Conservation (phyloP, 805 yeast genomes). For the Barnettozyma pratensis region DNA sequence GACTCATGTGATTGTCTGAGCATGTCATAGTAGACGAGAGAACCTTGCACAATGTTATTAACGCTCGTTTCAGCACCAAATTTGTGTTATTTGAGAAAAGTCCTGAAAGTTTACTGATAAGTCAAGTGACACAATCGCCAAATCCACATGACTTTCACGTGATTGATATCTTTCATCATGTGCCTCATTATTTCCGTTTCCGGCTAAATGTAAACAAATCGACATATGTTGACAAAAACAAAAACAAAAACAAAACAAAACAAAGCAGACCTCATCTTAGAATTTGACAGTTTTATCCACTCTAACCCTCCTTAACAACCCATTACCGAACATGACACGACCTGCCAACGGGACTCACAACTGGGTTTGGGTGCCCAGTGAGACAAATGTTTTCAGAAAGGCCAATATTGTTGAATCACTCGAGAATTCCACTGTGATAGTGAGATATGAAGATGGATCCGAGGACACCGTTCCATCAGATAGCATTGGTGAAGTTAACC, state of each 20-base stretch:
- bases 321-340: no score
- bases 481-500: conserved; percentile 68
- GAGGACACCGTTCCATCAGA: conserved; percentile 36
- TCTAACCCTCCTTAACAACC: no score
- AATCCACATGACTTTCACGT: neutral
- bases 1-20: no score
- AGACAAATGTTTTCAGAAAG: conserved; percentile 48
- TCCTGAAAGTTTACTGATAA: no score
- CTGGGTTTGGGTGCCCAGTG: conserved; percentile 78
- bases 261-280: neutral
- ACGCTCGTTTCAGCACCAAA: no score
- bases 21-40: no score
- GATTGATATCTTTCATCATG: neutral
- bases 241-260: conserved; percentile 6
- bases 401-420: conserved; percentile 51
- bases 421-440: conserved; percentile 31
- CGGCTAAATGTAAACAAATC: conserved; percentile 12
- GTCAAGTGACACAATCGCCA: no score
- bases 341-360: conserved; percentile 19
- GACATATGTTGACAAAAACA: neutral
- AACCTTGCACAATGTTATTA: no score
- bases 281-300: no score
- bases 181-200: conserved; percentile 8
- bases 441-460: conserved; percentile 35
- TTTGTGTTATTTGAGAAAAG: no score